phyloP scores from a whole-genome alignment of 352 stramenopile species.

The Phytophthora hybrid region DNA sequence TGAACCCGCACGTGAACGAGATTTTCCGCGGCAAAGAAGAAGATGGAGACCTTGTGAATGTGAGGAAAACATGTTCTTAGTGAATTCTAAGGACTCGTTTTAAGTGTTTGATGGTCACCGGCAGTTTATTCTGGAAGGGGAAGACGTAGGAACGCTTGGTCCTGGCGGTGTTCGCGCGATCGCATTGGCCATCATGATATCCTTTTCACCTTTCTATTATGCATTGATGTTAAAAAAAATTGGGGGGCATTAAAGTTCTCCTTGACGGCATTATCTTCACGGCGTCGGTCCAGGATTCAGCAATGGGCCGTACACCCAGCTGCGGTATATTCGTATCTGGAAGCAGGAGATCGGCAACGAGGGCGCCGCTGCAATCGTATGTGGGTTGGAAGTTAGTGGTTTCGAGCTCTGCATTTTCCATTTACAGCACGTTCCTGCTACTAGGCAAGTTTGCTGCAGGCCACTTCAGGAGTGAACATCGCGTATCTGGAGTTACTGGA shows the following conservation, averaged over 20 bases:
- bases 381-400: background rate
- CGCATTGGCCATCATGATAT: slow-evolving; percentile 84
- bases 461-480: slow-evolving; percentile 64
- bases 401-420: background rate
- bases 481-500: slow-evolving; percentile 84
- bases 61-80: slow-evolving; percentile 17
- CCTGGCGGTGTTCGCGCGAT: slow-evolving; percentile 73
- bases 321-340: slow-evolving; percentile 85
- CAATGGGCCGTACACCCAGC: slow-evolving; percentile 66
- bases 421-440: background rate
- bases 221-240: no score
- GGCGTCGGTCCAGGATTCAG: slow-evolving; percentile 70
- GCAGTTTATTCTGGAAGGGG: slow-evolving; percentile 83
- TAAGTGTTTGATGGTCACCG: background rate
- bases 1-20: slow-evolving; percentile 77
- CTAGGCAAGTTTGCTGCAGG: slow-evolving; percentile 58
- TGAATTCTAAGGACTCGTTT: background rate
- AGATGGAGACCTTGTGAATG: slow-evolving; percentile 77
- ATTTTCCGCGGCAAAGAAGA: slow-evolving; percentile 73
- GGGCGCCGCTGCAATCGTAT: slow-evolving; percentile 74
- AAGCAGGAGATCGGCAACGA: slow-evolving; percentile 84
- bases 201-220: slow-evolving; percentile 35
- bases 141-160: slow-evolving; percentile 65
- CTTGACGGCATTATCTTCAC: slow-evolving; percentile 61
- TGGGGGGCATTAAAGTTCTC: slow-evolving; percentile 17